phyloP scores from a whole-genome alignment of 2,329 filamentous ascomycete species.

The Fusarium albosuccineum region DNA sequence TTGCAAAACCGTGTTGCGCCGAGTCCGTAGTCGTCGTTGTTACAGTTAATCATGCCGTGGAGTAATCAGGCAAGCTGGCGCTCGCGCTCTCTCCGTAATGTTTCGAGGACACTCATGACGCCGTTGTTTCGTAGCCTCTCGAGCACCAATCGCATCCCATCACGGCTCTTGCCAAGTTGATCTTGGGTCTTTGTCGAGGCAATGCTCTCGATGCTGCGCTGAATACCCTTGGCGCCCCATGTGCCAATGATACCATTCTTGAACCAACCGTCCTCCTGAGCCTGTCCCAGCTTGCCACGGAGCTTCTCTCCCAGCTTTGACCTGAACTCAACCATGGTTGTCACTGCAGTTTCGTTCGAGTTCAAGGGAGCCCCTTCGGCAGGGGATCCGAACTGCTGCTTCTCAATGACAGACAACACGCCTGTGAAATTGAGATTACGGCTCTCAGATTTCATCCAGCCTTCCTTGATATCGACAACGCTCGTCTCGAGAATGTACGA shows the following conservation, averaged over 20 bases:
- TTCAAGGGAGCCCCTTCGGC: conserved; percentile 42
- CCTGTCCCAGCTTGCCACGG: conserved; percentile 65
- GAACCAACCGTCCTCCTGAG: conserved; percentile 63
- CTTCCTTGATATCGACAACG: conserved; percentile 81
- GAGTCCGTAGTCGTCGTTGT: conserved; percentile 42
- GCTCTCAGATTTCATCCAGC: conserved; percentile 86
- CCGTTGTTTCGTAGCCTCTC: conserved; percentile 69
- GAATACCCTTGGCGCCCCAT: conserved; percentile 79
- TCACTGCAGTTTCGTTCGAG: conserved; percentile 71
- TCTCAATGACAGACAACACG: conserved; percentile 82
- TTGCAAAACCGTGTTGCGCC: conserved; percentile 33
- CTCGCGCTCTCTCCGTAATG: conserved; percentile 61
- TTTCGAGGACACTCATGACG: conserved; percentile 70
- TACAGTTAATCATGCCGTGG: conserved; percentile 38
- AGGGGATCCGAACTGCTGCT: conserved; percentile 73
- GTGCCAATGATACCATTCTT: conserved; percentile 63
- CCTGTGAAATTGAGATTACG: conserved; percentile 86
- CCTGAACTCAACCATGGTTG: conserved; percentile 79
- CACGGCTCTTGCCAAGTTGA: conserved; percentile 54
- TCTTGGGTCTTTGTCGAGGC: conserved; percentile 82
- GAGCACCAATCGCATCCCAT: too few relatives aligned
- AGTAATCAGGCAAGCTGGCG: conserved; percentile 45
- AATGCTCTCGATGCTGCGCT: conserved; percentile 83
- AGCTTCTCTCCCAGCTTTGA: conserved; percentile 79
- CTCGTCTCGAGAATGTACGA: conserved; percentile 86